phyloP scores from a whole-genome alignment of 345 rosid species.

The Salix suchowensis region DNA sequence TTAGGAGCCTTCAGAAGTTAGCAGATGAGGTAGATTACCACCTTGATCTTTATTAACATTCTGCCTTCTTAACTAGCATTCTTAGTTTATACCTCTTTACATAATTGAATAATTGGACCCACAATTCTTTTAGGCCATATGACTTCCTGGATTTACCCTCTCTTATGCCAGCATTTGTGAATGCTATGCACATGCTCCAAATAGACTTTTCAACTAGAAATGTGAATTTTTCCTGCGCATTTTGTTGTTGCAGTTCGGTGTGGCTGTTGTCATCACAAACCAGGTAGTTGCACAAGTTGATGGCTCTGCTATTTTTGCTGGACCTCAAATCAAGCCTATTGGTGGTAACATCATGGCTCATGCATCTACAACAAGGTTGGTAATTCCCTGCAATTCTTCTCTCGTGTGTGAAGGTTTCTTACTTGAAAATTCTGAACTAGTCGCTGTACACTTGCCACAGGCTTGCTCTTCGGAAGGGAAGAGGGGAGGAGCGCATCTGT shows the following conservation, averaged over 20 bases:
- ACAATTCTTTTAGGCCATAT: not conserved
- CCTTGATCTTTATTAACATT: not conserved
- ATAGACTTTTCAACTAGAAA: not conserved
- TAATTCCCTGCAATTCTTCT: not conserved
- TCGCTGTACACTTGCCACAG: constrained; percentile 26
- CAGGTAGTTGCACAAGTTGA: constrained; percentile 99
- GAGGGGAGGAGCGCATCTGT: constrained; percentile 95
- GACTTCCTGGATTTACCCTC: not conserved
- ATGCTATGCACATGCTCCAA: not conserved
- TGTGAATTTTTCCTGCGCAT: not conserved
- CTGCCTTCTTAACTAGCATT: not conserved
- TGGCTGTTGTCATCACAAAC: constrained; percentile 88
- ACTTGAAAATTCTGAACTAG: not conserved
- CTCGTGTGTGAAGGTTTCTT: not conserved
- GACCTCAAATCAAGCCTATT: constrained; percentile 96
- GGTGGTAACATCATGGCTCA: constrained; percentile 99
- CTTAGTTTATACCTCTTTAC: not conserved
- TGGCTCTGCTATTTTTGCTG: constrained; percentile 89
- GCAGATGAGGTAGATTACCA: constrained; percentile 72
- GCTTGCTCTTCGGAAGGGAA: constrained; percentile 84
- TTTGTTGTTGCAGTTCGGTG: constrained; percentile 61
- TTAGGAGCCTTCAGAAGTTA: constrained; percentile 89
- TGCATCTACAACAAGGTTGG: constrained; percentile 95
- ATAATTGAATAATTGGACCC: not conserved
- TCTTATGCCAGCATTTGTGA: not conserved